Evolutionary conservation across 805 yeast species (phyloP), one percentile per base, ranked within the genome.

Genomic region (Metschnikowia gelsemii): DNA sequence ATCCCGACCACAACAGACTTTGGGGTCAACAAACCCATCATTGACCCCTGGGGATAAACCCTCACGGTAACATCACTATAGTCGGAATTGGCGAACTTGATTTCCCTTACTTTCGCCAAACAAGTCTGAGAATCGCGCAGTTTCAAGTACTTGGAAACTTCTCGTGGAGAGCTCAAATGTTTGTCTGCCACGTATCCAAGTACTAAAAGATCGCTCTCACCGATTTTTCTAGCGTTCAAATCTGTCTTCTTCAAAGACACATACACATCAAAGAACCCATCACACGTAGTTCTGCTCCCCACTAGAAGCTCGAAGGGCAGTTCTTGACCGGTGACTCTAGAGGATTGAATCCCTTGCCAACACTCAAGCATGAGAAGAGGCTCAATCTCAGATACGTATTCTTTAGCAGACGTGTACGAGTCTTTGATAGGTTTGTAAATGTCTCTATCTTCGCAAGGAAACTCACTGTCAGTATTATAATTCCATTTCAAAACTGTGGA

Each of bases 351-450:
- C 0, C 87, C 84, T 56, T 90, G 96, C 97, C 98, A 95, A 49
- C 96, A 86, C 64, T 93, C 99, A 29, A 91, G 64, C 58, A 90
- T 64, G 32, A 93, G 66, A 31, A 93, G 69, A 0, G 99, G 99
- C 50, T 82, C 86, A 61, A 87, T 84, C 1, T 77, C 72, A 25
- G 70, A 67, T 35, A 76, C 76, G 56, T 95, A 93, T 2, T 84
- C 88, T n/a, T 65, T 68, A 4, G 80, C 79, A 37, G 76, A 66
- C 0, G 54, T 43, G 56, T 87, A 93, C 1, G 63, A 54, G 49
- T 80, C 80, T 21, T 76, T 75, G 5, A 87, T 82, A 0, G 67
- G 59, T 1, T 56, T 54, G 52, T 76, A 78, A 1, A 62, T 55
- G 3, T 63, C 61, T 2, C 56, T 54, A 4, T 69, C 75, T 20